Evolutionary conservation across 305 asterid species (phyloP).

Genomic region (Petunia hybrid): DNA sequence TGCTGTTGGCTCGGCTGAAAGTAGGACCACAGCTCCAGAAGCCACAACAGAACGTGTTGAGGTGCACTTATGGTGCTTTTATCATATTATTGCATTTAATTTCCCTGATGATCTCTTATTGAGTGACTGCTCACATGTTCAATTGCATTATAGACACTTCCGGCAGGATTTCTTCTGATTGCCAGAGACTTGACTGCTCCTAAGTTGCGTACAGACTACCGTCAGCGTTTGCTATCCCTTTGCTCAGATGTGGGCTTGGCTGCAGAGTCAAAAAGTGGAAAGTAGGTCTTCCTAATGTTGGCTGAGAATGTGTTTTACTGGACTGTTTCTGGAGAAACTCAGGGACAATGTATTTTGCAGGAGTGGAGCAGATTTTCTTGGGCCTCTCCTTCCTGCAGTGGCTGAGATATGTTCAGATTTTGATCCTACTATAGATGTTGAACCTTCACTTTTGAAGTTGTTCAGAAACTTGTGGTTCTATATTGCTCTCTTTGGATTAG

Average conservation of each 20-base stretch:
- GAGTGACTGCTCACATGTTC: slow-evolving; percentile 79
- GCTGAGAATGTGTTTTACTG: slow-evolving; percentile 37
- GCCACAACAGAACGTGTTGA: slow-evolving; percentile 98
- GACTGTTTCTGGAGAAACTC: slow-evolving; percentile 37
- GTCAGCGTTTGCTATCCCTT: slow-evolving; percentile 93
- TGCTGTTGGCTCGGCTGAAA: slow-evolving; percentile 85
- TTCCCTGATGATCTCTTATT: slow-evolving; percentile 35
- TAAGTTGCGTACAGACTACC: slow-evolving; percentile 92
- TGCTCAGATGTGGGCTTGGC: slow-evolving; percentile 99
- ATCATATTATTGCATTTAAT: slow-evolving; percentile 31
- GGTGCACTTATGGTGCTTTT: slow-evolving; percentile 51
- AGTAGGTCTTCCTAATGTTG: slow-evolving; percentile 58
- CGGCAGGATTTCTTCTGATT: slow-evolving; percentile 94
- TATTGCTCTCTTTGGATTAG: slow-evolving; percentile 97
- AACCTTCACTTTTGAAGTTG: slow-evolving; percentile 94
- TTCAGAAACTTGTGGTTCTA: slow-evolving; percentile 99
- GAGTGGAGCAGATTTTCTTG: slow-evolving; percentile 99
- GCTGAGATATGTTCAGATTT: slow-evolving; percentile 99
- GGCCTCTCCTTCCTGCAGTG: slow-evolving; percentile 98
- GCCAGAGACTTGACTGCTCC: slow-evolving; percentile 73
- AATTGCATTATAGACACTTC: slow-evolving; percentile 93
- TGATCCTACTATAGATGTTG: slow-evolving; percentile 83
- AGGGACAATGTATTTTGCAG: slow-evolving; percentile 58
- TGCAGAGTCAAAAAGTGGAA: slow-evolving; percentile 94
- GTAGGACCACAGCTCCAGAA: slow-evolving; percentile 82